Percentiles rank a stretch among this genome's conserved stretches.
phyloP scores from a whole-genome alignment of 2,329 filamentous ascomycete genomes.

The Cercospora brassicicola region DNA sequence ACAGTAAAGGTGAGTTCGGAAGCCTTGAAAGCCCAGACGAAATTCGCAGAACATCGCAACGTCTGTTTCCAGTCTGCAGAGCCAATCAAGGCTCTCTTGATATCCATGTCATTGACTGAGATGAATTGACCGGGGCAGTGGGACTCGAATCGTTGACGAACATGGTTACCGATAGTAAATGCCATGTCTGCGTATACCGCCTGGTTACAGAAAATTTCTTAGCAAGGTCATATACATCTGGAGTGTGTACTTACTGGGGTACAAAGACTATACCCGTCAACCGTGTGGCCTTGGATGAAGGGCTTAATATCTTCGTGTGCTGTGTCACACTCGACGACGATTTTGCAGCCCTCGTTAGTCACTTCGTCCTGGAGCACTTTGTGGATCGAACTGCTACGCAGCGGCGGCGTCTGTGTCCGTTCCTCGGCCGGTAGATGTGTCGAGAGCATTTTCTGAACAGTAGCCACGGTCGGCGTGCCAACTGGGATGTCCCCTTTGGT shows the following conservation, averaged over 20 bases:
- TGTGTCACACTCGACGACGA: not conserved
- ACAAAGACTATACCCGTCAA: no score
- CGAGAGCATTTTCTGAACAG: no score
- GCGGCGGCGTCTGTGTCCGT: not conserved
- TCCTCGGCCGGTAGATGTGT: no score
- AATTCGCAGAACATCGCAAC: not conserved
- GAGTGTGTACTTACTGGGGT: no score
- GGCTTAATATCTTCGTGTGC: not conserved
- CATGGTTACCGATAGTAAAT: no score
- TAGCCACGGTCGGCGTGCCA: no score
- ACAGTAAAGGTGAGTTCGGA: no score
- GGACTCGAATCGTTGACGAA: no score
- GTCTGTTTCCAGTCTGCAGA: not conserved
- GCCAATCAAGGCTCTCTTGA: constrained; percentile 1
- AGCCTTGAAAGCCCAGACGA: not conserved
- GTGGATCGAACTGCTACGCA: not conserved
- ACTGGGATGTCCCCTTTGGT: constrained; percentile 28
- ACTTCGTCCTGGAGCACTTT: not conserved
- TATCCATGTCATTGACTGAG: not conserved
- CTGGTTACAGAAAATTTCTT: no score
- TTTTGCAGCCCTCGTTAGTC: not conserved
- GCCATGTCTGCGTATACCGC: no score
- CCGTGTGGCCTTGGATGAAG: not conserved
- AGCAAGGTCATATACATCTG: no score
- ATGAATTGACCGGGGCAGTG: not conserved